Evolutionary conservation across 768 basidiomycete species (phyloP), one percentile per base, ranked within the genome.

Genomic region (Phylloporus scabripes): DNA sequence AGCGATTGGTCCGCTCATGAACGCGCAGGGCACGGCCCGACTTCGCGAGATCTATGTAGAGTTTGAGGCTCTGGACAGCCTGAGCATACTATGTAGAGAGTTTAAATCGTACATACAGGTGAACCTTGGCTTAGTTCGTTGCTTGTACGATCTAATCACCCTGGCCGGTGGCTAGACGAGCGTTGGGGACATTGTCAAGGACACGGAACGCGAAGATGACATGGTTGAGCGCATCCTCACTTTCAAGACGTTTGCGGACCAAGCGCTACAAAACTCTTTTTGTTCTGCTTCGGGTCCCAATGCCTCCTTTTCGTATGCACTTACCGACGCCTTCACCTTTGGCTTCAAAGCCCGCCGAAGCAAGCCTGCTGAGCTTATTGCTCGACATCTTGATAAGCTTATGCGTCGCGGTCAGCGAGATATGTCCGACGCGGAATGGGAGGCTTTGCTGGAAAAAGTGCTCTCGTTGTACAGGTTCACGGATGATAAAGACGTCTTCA

Each of bases 331-430:
- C 0, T 93, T 94, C 66, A 66, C 75, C 3, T 70, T 59, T 24
- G 89, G 85, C 20, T 92, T 93, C 72, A 83, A 83, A 63, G 74
- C 78, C 2, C 79, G 85, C 37, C 77, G 82, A 24, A 84, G 81
- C 60, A 92, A 89, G 60, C 91, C 92, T 7, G 92, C 93, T 0
- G 92, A 95, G 67, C 83, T 92, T 80, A 85, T 94, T 46, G 96
- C 96, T 14, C 92, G 88, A 62, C 81, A 92, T 64, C 73, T 98
- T 42, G 94, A 98, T 67, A 77, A 75, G 42, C 79, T 85, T 18
- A 87, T 98, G 86, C 79, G 93, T 39, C 81, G 80, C 50, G 94
- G 95, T 0, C 92, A 95, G 64, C 82, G 83, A 29, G 74, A 77
- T 9, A 70, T 75, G 46, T 77, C 75, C 26, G 85, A 92, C 49